Conservation (phyloP, 2,329 filamentous ascomycete species). For the Ophiosphaerella herpotricha region DNA sequence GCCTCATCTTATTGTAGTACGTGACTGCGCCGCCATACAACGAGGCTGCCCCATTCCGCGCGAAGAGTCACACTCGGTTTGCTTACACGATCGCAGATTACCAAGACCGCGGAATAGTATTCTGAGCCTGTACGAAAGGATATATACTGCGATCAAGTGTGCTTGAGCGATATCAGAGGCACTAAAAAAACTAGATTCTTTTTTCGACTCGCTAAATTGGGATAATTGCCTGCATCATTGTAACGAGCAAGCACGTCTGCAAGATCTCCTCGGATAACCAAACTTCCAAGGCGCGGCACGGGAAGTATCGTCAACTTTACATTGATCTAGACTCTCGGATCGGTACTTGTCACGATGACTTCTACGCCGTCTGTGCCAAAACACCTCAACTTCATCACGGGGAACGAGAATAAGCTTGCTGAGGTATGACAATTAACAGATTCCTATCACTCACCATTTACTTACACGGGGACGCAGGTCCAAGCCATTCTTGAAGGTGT, state of each 20-base stretch:
- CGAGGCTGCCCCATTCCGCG: constrained; percentile 13
- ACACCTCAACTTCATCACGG: constrained; percentile 89
- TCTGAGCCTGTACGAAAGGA: neutral
- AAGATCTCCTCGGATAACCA: neutral
- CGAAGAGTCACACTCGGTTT: constrained; percentile 10
- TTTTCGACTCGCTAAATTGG: too few species aligned
- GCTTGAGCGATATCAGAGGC: too few species aligned
- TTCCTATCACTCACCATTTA: neutral
- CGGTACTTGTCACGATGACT: neutral
- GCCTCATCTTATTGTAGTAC: neutral
- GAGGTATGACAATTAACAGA: constrained; percentile 54
- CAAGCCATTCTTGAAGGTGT: constrained; percentile 76
- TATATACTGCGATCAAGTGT: neutral
- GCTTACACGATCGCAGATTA: constrained; percentile 14
- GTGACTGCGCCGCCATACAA: neutral
- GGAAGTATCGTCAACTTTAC: neutral
- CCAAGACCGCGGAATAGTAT: constrained; percentile 11
- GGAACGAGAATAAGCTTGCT: constrained; percentile 90
- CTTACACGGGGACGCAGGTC: constrained; percentile 52
- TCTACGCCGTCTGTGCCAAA: constrained; percentile 43
- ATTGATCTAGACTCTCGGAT: too few species aligned
- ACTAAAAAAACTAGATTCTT: too few species aligned
- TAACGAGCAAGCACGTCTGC: too few species aligned
- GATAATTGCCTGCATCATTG: too few species aligned
- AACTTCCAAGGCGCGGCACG: neutral